Evolutionary conservation across 176 grass and related monocot species (phyloP).

Genomic region (Calamus simplicifolius): DNA sequence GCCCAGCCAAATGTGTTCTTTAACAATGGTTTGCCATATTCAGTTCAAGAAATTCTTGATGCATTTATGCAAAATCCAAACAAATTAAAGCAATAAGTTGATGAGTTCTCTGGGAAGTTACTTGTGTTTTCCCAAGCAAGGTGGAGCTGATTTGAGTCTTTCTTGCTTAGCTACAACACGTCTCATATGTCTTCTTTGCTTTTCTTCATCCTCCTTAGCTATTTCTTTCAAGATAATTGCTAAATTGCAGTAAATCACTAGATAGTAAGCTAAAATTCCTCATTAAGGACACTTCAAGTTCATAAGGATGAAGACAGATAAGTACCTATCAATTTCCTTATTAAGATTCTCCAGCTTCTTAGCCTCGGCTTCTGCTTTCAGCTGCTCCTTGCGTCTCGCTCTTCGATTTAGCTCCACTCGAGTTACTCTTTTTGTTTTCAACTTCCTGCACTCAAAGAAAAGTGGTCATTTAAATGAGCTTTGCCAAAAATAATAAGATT

Average conservation of each 20-base stretch:
- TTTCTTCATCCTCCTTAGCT: slow-evolving; percentile 88
- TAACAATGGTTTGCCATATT: too few species aligned
- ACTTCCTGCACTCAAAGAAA: slow-evolving; percentile 35
- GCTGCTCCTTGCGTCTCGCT: slow-evolving; percentile 67
- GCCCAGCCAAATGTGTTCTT: too few species aligned
- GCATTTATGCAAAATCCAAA: too few species aligned
- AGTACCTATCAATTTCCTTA: slow-evolving; percentile 85
- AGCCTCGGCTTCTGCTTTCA: slow-evolving; percentile 51
- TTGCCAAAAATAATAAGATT: neutral
- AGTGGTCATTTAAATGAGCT: neutral
- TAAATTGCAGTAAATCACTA: slow-evolving; percentile 39
- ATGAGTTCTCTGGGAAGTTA: slow-evolving; percentile 21
- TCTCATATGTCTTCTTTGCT: slow-evolving; percentile 48
- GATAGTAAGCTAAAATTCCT: slow-evolving; percentile 2
- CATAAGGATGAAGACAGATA: neutral
- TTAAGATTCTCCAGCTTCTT: slow-evolving; percentile 60
- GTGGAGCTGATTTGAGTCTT: slow-evolving; percentile 62
- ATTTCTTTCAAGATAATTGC: slow-evolving; percentile 80
- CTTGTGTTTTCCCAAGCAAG: slow-evolving; percentile 88
- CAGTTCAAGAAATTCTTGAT: too few species aligned
- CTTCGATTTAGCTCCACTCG: slow-evolving; percentile 76
- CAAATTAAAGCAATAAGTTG: neutral
- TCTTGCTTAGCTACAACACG: slow-evolving; percentile 59
- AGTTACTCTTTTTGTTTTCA: slow-evolving; percentile 75
- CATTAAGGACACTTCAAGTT: neutral